phyloP scores from a whole-genome alignment of 352 stramenopile species.

The Globisporangium solare region DNA sequence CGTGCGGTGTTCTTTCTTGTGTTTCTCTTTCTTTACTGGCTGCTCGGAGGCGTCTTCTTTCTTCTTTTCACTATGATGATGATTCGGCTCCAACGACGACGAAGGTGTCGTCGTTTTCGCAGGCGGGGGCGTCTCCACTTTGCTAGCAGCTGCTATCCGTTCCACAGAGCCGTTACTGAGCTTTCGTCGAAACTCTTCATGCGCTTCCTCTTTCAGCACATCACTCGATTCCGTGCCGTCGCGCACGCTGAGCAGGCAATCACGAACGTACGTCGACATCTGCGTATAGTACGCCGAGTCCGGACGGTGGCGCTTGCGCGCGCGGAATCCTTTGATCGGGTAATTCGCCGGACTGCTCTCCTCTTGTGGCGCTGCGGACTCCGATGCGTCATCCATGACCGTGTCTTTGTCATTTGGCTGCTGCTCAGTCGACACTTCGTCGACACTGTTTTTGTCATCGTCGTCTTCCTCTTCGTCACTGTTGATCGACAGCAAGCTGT shows the following conservation, averaged over 20 bases:
- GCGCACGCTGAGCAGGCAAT: slow-evolving; percentile 79
- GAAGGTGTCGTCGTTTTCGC: slow-evolving; percentile 15
- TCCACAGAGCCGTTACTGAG: slow-evolving; percentile 60
- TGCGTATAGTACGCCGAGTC: slow-evolving; percentile 80
- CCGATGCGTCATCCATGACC: slow-evolving; percentile 10
- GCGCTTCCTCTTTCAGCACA: slow-evolving; percentile 48
- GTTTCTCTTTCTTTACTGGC: slow-evolving; percentile 22
- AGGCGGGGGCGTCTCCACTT: slow-evolving; percentile 33
- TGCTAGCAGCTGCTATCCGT: slow-evolving; percentile 66
- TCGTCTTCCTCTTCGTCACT: slow-evolving; percentile 62
- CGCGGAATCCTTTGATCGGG: slow-evolving; percentile 68
- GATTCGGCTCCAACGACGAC: neutral
- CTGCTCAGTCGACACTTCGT: neutral
- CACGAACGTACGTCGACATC: slow-evolving; percentile 82
- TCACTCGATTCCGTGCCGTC: slow-evolving; percentile 35
- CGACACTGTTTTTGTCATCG: slow-evolving; percentile 24
- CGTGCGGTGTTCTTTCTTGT: slow-evolving; percentile 13
- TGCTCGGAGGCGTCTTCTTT: slow-evolving; percentile 12
- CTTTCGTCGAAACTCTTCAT: slow-evolving; percentile 70
- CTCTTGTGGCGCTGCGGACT: slow-evolving; percentile 10
- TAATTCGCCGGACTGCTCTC: slow-evolving; percentile 22
- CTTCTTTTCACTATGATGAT: slow-evolving; percentile 9
- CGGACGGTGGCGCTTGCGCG: slow-evolving; percentile 75
- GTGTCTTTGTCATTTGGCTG: neutral
- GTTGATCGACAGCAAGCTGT: slow-evolving; percentile 69